Conservation (phyloP, 1,284 basidiomycete species). For the Ceratobasidium sp. region DNA sequence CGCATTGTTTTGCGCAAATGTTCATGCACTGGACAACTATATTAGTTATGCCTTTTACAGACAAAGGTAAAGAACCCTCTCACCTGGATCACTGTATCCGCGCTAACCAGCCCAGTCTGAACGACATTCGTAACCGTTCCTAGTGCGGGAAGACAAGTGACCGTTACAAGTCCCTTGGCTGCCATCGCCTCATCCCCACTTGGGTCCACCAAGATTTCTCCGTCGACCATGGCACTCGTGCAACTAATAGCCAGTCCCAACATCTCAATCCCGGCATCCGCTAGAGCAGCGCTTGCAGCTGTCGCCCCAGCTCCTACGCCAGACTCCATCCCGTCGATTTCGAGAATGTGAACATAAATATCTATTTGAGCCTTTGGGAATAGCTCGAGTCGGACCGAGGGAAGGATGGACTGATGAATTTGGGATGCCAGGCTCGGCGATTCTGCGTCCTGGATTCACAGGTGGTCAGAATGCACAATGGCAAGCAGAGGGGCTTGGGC, state of each 20-base stretch:
- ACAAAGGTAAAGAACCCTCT: conserved; percentile 45
- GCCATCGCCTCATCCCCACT: conserved; percentile 67
- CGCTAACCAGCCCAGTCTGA: conserved; percentile 72
- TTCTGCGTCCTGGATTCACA: conserved; percentile 81
- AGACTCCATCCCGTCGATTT: conserved; percentile 86
- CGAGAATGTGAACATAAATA: conserved; percentile 88
- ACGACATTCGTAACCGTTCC: conserved; percentile 82
- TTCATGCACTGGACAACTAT: conserved; percentile 64
- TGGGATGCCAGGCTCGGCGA: conserved; percentile 82
- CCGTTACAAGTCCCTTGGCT: conserved; percentile 68
- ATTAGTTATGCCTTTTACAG: neutral
- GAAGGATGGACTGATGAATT: conserved; percentile 85
- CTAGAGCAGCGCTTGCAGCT: conserved; percentile 89
- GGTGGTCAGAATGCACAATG: conserved; percentile 22
- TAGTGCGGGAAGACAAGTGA: conserved; percentile 91
- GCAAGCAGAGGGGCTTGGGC: conserved; percentile 45
- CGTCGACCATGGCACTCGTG: conserved; percentile 54
- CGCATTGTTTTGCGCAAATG: conserved; percentile 69
- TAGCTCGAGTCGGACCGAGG: conserved; percentile 86
- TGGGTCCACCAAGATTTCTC: conserved; percentile 78
- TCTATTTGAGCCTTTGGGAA: conserved; percentile 95
- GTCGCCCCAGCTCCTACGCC: conserved; percentile 85
- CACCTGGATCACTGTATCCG: conserved; percentile 62
- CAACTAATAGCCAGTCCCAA: conserved; percentile 82
- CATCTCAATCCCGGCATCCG: conserved; percentile 88